phyloP scores from a whole-genome alignment of 1,284 basidiomycete genomes.

The Marasmius fiardii region DNA sequence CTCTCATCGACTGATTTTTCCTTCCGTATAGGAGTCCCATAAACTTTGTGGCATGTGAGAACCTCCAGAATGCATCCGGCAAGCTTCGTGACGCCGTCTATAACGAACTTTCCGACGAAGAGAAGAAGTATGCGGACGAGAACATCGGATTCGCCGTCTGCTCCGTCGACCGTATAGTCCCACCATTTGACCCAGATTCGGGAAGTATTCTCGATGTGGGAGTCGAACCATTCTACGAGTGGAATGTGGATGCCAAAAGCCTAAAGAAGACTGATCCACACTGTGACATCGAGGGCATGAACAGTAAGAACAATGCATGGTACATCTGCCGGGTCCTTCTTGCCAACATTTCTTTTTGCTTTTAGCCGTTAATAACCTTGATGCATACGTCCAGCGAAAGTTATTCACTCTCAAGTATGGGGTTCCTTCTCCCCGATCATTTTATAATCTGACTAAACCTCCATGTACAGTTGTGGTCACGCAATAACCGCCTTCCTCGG shows the following conservation, averaged over 20 bases:
- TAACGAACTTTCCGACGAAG: constrained; percentile 25
- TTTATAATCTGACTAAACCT: background rate
- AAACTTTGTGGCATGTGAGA: constrained; percentile 40
- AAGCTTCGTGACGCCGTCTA: constrained; percentile 28
- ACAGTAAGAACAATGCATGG: too few relatives aligned
- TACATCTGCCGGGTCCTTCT: too few relatives aligned
- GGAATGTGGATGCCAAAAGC: constrained; percentile 31
- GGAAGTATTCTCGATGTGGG: constrained; percentile 30
- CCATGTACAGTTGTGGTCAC: constrained; percentile 26
- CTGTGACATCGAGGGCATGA: constrained; percentile 30
- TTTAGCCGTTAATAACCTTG: constrained; percentile 22
- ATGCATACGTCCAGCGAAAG: constrained; percentile 37
- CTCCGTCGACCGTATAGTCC: constrained; percentile 39
- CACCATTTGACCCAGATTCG: constrained; percentile 24
- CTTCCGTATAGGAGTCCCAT: constrained; percentile 17
- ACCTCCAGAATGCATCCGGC: constrained; percentile 32
- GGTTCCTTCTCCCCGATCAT: background rate
- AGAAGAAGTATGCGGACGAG: constrained; percentile 22
- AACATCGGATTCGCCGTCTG: constrained; percentile 37
- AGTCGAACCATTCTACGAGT: constrained; percentile 39
- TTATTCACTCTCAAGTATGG: constrained; percentile 35
- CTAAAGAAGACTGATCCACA: constrained; percentile 22
- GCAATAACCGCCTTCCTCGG: constrained; percentile 37
- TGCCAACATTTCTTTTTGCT: too few relatives aligned
- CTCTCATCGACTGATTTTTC: background rate